phyloP scores from a whole-genome alignment of 371 early-diverging fungal genomes.

The Zychaea mexicana region DNA sequence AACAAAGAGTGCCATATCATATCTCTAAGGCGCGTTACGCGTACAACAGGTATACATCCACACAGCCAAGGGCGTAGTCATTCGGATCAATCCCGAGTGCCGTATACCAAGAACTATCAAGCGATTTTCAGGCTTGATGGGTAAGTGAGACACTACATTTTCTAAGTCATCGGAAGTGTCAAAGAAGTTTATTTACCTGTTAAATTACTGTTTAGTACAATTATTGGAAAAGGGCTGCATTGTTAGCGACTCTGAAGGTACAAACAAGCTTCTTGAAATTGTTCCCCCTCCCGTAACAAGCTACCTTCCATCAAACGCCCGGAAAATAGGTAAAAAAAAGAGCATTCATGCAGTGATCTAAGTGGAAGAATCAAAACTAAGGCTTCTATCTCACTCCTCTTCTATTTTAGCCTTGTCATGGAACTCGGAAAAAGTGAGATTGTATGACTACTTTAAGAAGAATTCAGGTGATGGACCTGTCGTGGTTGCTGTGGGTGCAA shows the following conservation, averaged over 20 bases:
- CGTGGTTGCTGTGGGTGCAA: constrained; percentile 93
- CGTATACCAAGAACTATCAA: constrained; percentile 98
- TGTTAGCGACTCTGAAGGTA: constrained; percentile 61
- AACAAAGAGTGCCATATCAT: too few species aligned
- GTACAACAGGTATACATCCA: constrained; percentile 81
- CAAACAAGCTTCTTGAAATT: constrained; percentile 91
- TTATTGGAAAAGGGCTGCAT: constrained; percentile 95
- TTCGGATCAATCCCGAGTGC: constrained; percentile 95
- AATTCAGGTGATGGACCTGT: constrained; percentile 75
- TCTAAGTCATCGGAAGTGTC: too few species aligned
- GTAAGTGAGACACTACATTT: too few species aligned
- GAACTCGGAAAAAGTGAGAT: constrained; percentile 82
- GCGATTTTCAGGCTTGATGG: constrained; percentile 96
- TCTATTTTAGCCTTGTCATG: constrained; percentile 77
- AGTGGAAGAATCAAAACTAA: background rate
- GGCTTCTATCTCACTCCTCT: background rate
- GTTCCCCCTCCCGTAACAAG: constrained; percentile 92
- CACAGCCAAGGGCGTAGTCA: constrained; percentile 92
- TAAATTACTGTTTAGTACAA: constrained; percentile 92
- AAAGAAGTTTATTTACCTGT: constrained; percentile 10
- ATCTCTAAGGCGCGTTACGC: too few species aligned
- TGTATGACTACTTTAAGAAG: constrained; percentile 73
- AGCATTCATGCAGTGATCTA: constrained; percentile 3
- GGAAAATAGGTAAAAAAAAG: constrained; percentile 69
- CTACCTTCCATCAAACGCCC: constrained; percentile 84